phyloP scores from a whole-genome alignment of 257 asterid species.

The Nicotiana otophora region DNA sequence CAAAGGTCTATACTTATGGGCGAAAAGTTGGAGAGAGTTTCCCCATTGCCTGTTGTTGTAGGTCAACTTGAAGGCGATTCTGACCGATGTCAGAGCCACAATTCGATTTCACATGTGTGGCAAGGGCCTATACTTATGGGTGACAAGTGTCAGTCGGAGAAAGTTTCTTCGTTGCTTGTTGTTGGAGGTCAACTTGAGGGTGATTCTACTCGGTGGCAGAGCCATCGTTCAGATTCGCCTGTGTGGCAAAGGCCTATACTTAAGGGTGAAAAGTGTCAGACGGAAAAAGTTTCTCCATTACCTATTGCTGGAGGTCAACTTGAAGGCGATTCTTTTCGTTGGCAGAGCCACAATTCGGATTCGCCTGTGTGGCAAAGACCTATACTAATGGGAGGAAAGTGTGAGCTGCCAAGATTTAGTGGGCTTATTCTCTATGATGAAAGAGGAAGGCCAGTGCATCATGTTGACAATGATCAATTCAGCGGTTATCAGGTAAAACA shows the following conservation, averaged over 20 bases:
- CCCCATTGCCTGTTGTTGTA: slow-evolving; percentile 29
- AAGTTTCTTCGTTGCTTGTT: no score
- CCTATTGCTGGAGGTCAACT: slow-evolving; percentile 16
- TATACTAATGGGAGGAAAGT: slow-evolving; percentile 82
- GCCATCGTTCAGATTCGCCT: accelerated
- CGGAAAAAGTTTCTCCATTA: slow-evolving; percentile 19
- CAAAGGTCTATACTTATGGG: no score
- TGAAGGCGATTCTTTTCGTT: slow-evolving; percentile 17
- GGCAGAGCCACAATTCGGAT: slow-evolving; percentile 54
- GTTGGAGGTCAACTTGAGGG: no score
- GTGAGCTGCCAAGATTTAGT: slow-evolving; percentile 79
- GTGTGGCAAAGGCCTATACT: no score
- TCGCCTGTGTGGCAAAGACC: slow-evolving; percentile 88
- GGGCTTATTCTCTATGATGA: slow-evolving; percentile 80
- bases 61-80: slow-evolving; percentile 8
- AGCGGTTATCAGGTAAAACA: slow-evolving; percentile 25
- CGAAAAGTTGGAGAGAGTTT: background rate
- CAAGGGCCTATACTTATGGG: slow-evolving; percentile 60
- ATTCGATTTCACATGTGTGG: slow-evolving; percentile 63
- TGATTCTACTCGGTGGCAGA: accelerated
- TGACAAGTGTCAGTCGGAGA: slow-evolving; percentile 28
- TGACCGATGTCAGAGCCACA: slow-evolving; percentile 42
- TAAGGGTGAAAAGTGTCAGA: no score
- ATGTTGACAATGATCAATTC: slow-evolving; percentile 10
- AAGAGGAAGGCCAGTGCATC: slow-evolving; percentile 52